A percentile compares a stretch with the other conserved stretches of the same genome.
phyloP scores from a whole-genome alignment of 2,329 filamentous ascomycete species.

The Clonostachys solani region DNA sequence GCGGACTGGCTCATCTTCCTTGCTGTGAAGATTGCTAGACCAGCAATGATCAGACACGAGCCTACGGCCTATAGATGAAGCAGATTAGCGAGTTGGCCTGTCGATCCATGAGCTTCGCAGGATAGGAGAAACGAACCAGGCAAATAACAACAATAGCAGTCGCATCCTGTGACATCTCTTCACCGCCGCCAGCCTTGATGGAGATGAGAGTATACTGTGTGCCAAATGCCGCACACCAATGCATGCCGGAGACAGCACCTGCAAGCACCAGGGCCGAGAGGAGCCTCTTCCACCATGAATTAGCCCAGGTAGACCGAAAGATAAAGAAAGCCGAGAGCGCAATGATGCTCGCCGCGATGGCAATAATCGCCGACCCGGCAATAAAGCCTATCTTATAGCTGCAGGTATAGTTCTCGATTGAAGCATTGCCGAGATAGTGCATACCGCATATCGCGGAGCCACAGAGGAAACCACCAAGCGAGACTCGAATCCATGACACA shows the following conservation, averaged over 20 bases:
- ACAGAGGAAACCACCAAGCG: slow-evolving; percentile 62
- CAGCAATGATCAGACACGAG: slow-evolving; percentile 56
- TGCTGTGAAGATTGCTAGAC: slow-evolving; percentile 48
- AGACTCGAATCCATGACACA: slow-evolving; percentile 54
- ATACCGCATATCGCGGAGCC: slow-evolving; percentile 77
- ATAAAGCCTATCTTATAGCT: slow-evolving; percentile 57
- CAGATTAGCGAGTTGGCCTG: neutral
- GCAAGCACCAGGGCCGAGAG: slow-evolving; percentile 66
- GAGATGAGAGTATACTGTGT: slow-evolving; percentile 60
- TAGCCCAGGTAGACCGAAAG: slow-evolving; percentile 71
- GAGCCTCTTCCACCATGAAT: slow-evolving; percentile 70
- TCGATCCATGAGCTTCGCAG: too few species aligned
- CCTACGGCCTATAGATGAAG: slow-evolving; percentile 45
- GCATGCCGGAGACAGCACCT: slow-evolving; percentile 78
- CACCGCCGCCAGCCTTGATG: slow-evolving; percentile 14
- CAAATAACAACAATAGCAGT: slow-evolving; percentile 72
- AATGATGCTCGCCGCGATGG: slow-evolving; percentile 64
- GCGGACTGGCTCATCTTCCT: slow-evolving; percentile 48
- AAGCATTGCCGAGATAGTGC: slow-evolving; percentile 85
- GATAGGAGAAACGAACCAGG: slow-evolving; percentile 43
- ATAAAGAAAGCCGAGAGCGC: slow-evolving; percentile 76
- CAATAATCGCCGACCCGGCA: slow-evolving; percentile 66
- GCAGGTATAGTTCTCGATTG: slow-evolving; percentile 72
- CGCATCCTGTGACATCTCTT: slow-evolving; percentile 50
- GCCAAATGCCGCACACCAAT: slow-evolving; percentile 74